These are phyloP conservation scores for Calendula officinalis DNA, from an alignment of 129 eudicot genomes.

Conservation along the genomic window DNA sequence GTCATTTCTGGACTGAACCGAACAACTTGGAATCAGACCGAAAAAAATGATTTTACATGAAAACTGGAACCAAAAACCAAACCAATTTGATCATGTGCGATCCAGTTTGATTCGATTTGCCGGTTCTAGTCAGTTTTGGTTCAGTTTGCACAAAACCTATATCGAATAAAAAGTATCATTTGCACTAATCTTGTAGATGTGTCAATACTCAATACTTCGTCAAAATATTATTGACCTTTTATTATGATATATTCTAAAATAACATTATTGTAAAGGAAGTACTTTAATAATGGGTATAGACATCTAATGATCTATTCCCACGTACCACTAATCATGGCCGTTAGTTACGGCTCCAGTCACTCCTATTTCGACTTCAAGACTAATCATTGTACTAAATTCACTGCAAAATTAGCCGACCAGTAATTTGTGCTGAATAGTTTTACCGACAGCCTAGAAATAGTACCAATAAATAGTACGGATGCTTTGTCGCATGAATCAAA, in stretches of 20 bases:
- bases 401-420: conserved; percentile 16
- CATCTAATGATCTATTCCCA: not conserved
- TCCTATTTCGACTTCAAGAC: conserved; percentile 3
- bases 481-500: conserved; percentile 13
- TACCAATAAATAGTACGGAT: conserved; percentile 18
- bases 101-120: no score
- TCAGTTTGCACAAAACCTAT: no score
- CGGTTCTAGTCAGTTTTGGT: no score
- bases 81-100: no score
- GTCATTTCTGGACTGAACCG: no score
- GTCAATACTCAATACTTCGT: no score
- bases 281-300: conserved; percentile 13
- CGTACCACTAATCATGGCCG: conserved; percentile 32
- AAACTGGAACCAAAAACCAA: no score
- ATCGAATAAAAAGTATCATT: no score
- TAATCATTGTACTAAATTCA: conserved; percentile 3
- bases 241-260: not conserved
- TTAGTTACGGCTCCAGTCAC: not conserved
- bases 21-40: no score
- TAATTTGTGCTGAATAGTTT: conserved; percentile 14
- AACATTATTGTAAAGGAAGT: not conserved
- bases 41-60: no score
- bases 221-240: no score
- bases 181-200: no score
- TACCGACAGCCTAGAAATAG: conserved; percentile 9